Evolutionary conservation across 2,329 filamentous ascomycete genomes (phyloP), one percentile per base, ranked within the genome.

Genomic region (Mariannaea elegans): DNA sequence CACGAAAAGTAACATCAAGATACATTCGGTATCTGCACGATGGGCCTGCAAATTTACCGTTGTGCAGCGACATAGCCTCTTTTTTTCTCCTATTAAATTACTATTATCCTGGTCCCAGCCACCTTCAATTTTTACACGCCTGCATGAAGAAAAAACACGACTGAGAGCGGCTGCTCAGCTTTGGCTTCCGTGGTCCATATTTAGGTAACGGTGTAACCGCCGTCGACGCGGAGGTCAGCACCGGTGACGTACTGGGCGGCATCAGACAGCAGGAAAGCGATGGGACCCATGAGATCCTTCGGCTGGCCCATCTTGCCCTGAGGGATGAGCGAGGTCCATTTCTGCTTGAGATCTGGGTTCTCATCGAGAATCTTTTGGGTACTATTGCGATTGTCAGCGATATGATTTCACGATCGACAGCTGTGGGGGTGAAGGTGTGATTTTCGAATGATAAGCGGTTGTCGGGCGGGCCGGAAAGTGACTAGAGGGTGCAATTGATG

Each of bases 281-380:
- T 93, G 5, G 94, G 92, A 2, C 94, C 94, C 91, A 97, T 97
- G 57, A 98, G 84, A 71, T 98, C 94, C 74, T 94, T 89, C 1
- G 94, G 94, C 50, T 88, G 85, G 23, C 94, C 94, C 92, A 98
- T 97, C 80, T 94, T 94, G 58, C 93, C 94, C 73, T 92, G 89
- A 0, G 95, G 95, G 62, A 97, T 98, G 53, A 97, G 84, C 1
- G 91, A 94, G 13, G 89, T 96, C 94, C 94, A 98, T 77, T 95
- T 90, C 73, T 89, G 84, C 77, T 93, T 91, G 36, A 98, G 87
- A 54, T 95, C 92, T 18, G 94, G 93, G 77, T 97, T 96, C 61
- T 97, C 93, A 65, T 95, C 91, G 23, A 98, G 86, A 68, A 98
- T 97, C 82, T 97, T 97, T 80, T 93, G 88, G 39, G 93, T 97